Base-by-base conservation (phyloP, 169 alveolate species). In the Eimeria falciformis region DNA sequence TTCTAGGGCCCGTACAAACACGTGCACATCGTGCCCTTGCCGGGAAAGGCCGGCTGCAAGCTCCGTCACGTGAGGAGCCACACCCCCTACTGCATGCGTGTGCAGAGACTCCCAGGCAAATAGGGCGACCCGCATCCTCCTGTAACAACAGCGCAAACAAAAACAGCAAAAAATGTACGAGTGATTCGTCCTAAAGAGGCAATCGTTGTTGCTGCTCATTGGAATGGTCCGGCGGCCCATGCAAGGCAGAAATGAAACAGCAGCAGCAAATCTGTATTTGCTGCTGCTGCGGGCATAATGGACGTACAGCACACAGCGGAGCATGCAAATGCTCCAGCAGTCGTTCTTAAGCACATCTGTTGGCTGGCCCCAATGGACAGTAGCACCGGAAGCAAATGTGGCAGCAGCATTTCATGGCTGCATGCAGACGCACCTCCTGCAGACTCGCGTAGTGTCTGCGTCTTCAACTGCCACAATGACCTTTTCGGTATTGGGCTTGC, bases 21-120 rank as follows among this genome's bases (percentile, higher is more conserved):
- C 94, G 40, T 95, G 97, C 62, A 94, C 96, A 79, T 95, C 97
- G 79, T 95, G 96, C 50, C 97, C 97, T 9, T 92, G 95, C n/a
- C 96, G 89, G 18, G 92, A 93, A 12, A 95, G 79, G 71, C 95
- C 95, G 45, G 96, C 97, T 0, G 96, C 95, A n/a, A 95, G 89
- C 91, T 94, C 95, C 33, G 97, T 94, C 46, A 95, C 97, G 55
- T 95, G 96, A 17, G 97, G 97, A 0, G 97, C 95, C 11, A 94
- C 96, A 12, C 96, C 96, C 1, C 97, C 97, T 3, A 94, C 97
- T 1, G 94, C 91, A 46, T 93, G 96, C 65, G 97, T 95, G 91
- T 95, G 94, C 90, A 95, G 90, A 7, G 96, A 93, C 81, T 95
- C 97, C 97, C 97, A 95, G 9, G 96, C 94, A 55, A 95, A 91